phyloP scores from a whole-genome alignment of 148 eudicot species.

The Chenopodium album region DNA sequence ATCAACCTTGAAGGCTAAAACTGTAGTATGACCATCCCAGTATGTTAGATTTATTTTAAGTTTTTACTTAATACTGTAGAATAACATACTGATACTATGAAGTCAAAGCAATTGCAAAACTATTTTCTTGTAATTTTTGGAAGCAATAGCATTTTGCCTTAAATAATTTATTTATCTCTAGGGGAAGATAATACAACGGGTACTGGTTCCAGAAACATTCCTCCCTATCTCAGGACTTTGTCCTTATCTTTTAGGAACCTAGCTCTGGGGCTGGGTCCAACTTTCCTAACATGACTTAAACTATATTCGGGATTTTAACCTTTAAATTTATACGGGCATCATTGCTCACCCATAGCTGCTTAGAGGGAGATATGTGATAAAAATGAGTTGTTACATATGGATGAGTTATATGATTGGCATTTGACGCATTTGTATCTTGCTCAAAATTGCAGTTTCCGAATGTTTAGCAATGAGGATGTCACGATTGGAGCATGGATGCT shows the following conservation, averaged over 20 bases:
- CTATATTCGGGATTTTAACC: background rate
- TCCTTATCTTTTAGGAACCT: background rate
- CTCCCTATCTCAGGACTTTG: background rate
- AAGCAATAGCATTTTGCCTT: background rate
- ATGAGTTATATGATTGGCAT: background rate
- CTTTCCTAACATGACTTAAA: background rate
- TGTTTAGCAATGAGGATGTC: constrained; percentile 98
- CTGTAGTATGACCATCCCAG: background rate
- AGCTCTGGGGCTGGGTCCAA: background rate
- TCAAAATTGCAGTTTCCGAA: constrained; percentile 67
- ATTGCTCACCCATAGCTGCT: background rate
- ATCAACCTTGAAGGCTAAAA: background rate
- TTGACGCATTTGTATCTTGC: constrained; percentile 17
- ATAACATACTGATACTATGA: background rate
- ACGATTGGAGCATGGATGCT: constrained; percentile 99
- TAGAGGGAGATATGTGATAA: background rate
- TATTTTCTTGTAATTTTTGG: background rate
- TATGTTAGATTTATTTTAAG: background rate
- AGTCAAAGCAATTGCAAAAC: background rate
- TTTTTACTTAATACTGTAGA: background rate
- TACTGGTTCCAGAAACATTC: background rate
- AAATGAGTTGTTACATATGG: background rate
- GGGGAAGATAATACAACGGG: background rate
- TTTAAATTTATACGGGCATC: background rate
- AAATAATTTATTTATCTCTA: background rate